A percentile compares a stretch with the other conserved stretches of the same genome.
These are phyloP conservation scores for Penicillium sumatraense DNA, from an alignment of 2,329 filamentous ascomycete species.

Conservation along the genomic window DNA sequence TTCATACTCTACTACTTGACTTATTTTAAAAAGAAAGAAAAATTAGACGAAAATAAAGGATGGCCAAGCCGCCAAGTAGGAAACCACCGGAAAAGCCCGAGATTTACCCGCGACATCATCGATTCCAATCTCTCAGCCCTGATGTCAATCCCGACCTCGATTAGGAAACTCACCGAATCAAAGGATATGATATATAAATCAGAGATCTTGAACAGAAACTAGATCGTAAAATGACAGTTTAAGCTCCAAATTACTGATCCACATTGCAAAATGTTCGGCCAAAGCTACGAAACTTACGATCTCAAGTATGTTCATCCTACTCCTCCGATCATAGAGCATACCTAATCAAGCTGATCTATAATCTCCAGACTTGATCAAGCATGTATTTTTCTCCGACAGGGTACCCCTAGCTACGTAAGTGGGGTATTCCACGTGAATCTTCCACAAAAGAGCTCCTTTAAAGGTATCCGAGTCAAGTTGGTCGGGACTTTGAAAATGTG, in stretches of 20 bases:
- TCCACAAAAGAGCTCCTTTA: conserved; percentile 7
- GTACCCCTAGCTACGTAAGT: conserved; percentile 7
- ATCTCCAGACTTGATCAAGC: conserved; percentile 18
- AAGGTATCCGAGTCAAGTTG: conserved; percentile 20
- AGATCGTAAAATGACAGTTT: neutral
- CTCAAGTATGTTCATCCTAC: neutral
- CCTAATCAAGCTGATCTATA: neutral
- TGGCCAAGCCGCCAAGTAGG: neutral
- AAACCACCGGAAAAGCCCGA: neutral
- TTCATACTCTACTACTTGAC: too few species aligned
- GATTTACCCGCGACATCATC: neutral
- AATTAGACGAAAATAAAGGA: too few species aligned
- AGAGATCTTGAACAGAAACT: neutral
- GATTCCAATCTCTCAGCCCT: neutral
- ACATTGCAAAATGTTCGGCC: neutral
- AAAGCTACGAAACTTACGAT: neutral
- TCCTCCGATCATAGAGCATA: neutral
- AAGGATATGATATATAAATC: neutral
- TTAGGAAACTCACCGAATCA: neutral
- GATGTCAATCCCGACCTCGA: neutral
- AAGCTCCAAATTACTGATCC: neutral
- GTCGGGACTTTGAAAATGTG: conserved; percentile 21
- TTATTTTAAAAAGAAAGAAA: too few species aligned
- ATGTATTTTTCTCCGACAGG: conserved; percentile 20
- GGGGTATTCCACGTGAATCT: conserved; percentile 18